Evolutionary conservation across 371 early-diverging fungal genomes (phyloP).

Genomic region (Mucor mucedo): DNA sequence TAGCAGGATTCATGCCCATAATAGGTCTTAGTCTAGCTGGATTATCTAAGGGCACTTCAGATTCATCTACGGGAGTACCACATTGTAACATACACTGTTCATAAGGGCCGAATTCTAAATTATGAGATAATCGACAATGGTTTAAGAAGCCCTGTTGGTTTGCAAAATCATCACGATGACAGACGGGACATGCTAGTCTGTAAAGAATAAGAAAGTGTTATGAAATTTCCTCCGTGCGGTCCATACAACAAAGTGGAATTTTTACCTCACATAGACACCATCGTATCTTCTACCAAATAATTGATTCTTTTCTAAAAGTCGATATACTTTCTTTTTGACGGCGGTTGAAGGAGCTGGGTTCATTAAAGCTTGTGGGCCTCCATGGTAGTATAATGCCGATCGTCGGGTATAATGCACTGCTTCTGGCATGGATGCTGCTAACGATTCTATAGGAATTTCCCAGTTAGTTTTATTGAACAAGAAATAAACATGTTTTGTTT

Average conservation of each 20-base stretch:
- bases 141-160: constrained; percentile 82
- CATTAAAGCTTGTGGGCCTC: constrained; percentile 21
- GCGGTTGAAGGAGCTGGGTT: constrained; percentile 14
- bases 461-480: background rate
- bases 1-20: constrained; percentile 20
- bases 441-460: constrained; percentile 14
- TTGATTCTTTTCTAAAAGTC: constrained; percentile 20
- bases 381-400: constrained; percentile 38
- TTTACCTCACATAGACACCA: constrained; percentile 65
- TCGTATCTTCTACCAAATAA: constrained; percentile 62
- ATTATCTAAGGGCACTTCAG: constrained; percentile 65
- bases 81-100: constrained; percentile 73
- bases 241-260: background rate
- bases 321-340: constrained; percentile 23
- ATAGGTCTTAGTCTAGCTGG: constrained; percentile 54
- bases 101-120: constrained; percentile 68
- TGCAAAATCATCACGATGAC: constrained; percentile 68
- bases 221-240: background rate
- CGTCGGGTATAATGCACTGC: constrained; percentile 48
- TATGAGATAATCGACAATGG: constrained; percentile 78
- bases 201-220: background rate
- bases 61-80: constrained; percentile 69
- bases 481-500: constrained; percentile 1
- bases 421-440: constrained; percentile 36
- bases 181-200: constrained; percentile 62